Evolutionary conservation across 768 basidiomycete species (phyloP), one percentile per base, ranked within the genome.

Genomic region (Psilocybe sp.): DNA sequence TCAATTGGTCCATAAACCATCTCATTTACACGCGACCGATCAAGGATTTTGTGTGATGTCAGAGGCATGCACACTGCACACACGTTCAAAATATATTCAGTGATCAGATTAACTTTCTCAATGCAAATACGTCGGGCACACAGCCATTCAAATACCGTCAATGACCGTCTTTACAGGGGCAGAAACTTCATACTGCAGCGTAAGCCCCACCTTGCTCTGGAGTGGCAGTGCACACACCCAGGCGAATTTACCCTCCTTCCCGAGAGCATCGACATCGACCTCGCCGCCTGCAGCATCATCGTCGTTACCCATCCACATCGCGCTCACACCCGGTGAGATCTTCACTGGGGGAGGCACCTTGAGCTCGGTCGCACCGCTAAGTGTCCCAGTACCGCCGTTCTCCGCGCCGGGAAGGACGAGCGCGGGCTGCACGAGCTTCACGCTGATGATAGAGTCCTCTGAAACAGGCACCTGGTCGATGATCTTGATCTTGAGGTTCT

Each of bases 401-500:
- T 54, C 43, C 23, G 47, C 37, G 31, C 13, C 40, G 13, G 70
- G 69, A 18, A 65, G 37, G 5, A 48, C 37, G 4, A 69, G 53
- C 3, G 60, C 44, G 1, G 68, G 70, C 37, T 63, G 70, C 2
- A 74, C 60, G 8, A 75, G 58, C 60, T 75, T 78, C 31, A 77
- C 71, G 33, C 64, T 66, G 40, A 77, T 69, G 34, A 68, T 68
- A 1, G 70, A 56, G 37, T 62, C 61, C 52, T 74, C 66, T 10
- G 73, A 74, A 1, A 71, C 55, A 0, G 72, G 73, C 3, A 72
- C 53, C 47, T 69, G 72, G 49, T 77, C 72, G 20, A 70, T 48
- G 50, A 77, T 56, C 52, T 69, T 72, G 51, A 75, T 44, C 36
- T 58, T 54, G 33, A 55, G 41, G 31, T 19, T 46, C 6, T 33